Conservation (phyloP, 2,329 filamentous ascomycete genomes). For the Ceratocystis cubensis region DNA sequence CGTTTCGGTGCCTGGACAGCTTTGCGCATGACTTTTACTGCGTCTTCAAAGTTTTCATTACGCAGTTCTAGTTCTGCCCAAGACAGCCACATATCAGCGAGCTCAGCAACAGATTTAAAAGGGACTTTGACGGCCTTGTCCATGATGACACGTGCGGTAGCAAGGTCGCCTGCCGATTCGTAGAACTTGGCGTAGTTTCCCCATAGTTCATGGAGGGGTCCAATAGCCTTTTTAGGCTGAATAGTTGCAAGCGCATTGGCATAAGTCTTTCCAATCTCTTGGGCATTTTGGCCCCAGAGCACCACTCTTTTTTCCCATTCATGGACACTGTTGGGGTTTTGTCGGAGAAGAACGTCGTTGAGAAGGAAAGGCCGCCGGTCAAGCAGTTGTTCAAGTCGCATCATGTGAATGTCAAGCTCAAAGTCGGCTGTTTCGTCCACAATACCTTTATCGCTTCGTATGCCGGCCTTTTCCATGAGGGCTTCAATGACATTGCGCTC, state of each 20-base stretch:
- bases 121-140: conserved; percentile 97
- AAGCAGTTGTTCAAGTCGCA: conserved; percentile 97
- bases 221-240: conserved; percentile 84
- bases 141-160: conserved; percentile 81
- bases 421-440: conserved; percentile 77
- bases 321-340: conserved; percentile 89
- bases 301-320: conserved; percentile 98
- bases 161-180: conserved; percentile 71
- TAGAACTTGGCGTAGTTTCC: conserved; percentile 96
- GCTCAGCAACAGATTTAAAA: conserved; percentile 91
- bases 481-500: conserved; percentile 90
- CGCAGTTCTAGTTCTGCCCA: conserved; percentile 98
- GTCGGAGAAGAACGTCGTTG: conserved; percentile 86
- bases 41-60: conserved; percentile 89
- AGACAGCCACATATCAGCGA: conserved; percentile 97
- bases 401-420: conserved; percentile 91
- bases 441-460: conserved; percentile 64
- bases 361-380: conserved; percentile 89
- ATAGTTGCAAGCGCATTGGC: conserved; percentile 88
- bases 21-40: conserved; percentile 91
- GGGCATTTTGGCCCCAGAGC: conserved; percentile 86
- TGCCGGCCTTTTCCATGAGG: conserved; percentile 76
- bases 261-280: conserved; percentile 86
- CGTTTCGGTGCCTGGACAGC: conserved; percentile 93
- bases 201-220: conserved; percentile 91